Conservation (phyloP, 1,284 basidiomycete genomes). For the Ganoderma leucocontextum region DNA sequence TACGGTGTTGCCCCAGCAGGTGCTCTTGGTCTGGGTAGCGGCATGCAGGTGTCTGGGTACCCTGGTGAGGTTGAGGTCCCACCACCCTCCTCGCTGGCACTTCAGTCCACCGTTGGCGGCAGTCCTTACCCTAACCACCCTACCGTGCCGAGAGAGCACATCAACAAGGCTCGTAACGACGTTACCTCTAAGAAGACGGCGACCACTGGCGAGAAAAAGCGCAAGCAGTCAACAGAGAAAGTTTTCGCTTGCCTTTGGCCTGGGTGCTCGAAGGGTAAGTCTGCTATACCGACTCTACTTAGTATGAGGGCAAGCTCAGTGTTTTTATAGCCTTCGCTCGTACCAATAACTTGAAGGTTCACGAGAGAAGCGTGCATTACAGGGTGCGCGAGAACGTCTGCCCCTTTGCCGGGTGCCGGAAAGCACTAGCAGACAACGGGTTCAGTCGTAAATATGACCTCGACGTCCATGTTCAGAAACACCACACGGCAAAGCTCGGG, state of each 20-base stretch:
- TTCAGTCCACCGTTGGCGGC: background rate
- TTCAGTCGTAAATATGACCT: constrained; percentile 17
- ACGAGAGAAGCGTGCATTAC: constrained; percentile 6
- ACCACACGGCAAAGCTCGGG: background rate
- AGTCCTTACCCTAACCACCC: background rate
- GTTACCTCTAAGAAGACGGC: background rate
- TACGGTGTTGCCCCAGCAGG: constrained; percentile 18
- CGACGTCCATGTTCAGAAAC: background rate
- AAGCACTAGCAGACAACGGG: background rate
- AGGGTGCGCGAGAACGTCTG: constrained; percentile 1
- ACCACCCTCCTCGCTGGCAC: background rate
- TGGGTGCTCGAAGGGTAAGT: constrained; percentile 15
- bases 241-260: background rate
- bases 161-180: background rate
- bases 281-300: background rate
- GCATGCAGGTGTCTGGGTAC: constrained; percentile 15
- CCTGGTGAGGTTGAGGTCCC: background rate
- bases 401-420: constrained; percentile 12
- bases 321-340: constrained; percentile 10
- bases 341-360: constrained; percentile 13
- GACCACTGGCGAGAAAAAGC: background rate
- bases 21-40: constrained; percentile 19
- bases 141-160: background rate
- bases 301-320: background rate
- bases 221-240: constrained; percentile 12